Evolutionary conservation across 352 stramenopile species (phyloP), one percentile per base, ranked within the genome.

Genomic region (Pythium biforme): DNA sequence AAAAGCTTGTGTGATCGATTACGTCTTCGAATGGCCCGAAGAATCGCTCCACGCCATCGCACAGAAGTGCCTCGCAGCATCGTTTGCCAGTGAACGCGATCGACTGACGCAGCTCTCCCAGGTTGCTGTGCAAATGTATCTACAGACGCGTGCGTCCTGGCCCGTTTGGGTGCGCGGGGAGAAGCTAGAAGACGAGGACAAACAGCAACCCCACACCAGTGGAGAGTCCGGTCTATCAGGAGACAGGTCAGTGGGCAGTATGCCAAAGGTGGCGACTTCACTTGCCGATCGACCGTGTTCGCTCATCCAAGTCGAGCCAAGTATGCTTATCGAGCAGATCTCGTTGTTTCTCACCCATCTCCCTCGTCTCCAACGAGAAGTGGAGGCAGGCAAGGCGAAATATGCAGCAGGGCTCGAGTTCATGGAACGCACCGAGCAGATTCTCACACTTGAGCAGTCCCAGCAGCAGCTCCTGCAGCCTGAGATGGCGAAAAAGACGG

Each of bases 261-360:
- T 20, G 2, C 45, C 23, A 34, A 37, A 58, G 22, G 2, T 10
- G 8, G 14, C 19, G 1, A 39, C 39, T 15, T 29, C 46, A 41
- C 15, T 50, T 34, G 19, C 33, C 4, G 70, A 64, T 25, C 47
- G 52, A 12, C 47, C 9, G 59, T 55, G 60, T 41, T 25, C 60
- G 3, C 59, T 76, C 12, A 48, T 75, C 5, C 39, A 64, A 5
- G 29, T 86, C 10, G 75, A 88, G 0, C 66, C 65, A 20, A 74
- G 71, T 25, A 76, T 89, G 67, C 69, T 91, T 14, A 49, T 89
- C 15, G 77, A 88, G 33, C 82, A 91, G 12, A 62, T 91, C 2
- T 56, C 50, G 3, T 48, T 89, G 2, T 85, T 89, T 40, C 11
- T 70, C 11, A 55, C 68, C 0, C 68, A 75, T 48, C 73, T 68